Evolutionary conservation across 495 filamentous ascomycete genomes (phyloP).

Genomic region (Aspergillus mulundensis): DNA sequence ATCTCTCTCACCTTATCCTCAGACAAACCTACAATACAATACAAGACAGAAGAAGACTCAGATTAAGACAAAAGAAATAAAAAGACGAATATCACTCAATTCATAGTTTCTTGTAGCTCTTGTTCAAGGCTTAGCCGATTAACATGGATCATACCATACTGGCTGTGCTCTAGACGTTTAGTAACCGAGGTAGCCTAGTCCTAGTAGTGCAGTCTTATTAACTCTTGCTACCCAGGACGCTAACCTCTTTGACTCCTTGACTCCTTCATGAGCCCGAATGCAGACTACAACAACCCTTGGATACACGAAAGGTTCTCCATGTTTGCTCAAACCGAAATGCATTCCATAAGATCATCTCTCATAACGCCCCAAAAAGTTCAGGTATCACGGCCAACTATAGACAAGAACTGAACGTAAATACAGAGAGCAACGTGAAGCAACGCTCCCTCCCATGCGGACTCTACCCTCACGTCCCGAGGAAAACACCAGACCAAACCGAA

Average conservation of each 20-base stretch:
- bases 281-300: too few relatives aligned
- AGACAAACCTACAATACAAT: background rate
- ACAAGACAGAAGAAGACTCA: background rate
- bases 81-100: background rate
- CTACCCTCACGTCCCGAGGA: background rate
- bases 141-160: too few relatives aligned
- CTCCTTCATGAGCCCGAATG: too few relatives aligned
- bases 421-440: background rate
- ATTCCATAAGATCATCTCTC: background rate
- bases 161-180: constrained; percentile 8
- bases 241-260: too few relatives aligned
- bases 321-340: too few relatives aligned
- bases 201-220: too few relatives aligned
- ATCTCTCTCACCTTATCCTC: background rate
- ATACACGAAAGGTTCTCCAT: too few relatives aligned
- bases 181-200: too few relatives aligned
- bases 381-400: constrained; percentile 4
- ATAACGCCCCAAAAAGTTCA: background rate
- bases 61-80: background rate
- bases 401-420: background rate
- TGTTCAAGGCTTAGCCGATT: too few relatives aligned
- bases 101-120: background rate
- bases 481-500: background rate
- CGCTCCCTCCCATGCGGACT: background rate
- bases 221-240: too few relatives aligned